These are phyloP conservation scores for Trypanosoma avium DNA, from an alignment of 208 protist genomes.

Conservation along the genomic window DNA sequence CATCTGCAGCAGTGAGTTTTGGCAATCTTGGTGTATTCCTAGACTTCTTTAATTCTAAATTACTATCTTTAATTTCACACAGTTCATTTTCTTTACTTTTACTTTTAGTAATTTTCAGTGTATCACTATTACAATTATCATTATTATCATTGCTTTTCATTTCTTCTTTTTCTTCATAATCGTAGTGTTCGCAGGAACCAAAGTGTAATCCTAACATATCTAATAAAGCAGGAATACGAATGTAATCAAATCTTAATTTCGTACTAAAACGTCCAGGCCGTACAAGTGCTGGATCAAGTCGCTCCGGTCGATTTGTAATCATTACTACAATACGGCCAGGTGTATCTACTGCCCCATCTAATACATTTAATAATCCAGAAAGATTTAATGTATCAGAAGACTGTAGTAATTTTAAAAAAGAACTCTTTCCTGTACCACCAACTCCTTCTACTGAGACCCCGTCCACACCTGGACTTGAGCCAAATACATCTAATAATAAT, in stretches of 20 bases:
- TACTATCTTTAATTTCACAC: not conserved
- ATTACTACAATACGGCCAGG: constrained; percentile 86
- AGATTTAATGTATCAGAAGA: constrained; percentile 72
- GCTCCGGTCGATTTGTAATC: constrained; percentile 86
- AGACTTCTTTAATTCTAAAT: not conserved
- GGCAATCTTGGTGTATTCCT: constrained; percentile 1
- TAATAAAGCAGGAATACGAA: constrained; percentile 45
- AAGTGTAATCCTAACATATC: constrained; percentile 83
- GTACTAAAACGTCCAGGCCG: constrained; percentile 84
- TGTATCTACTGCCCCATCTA: constrained; percentile 89
- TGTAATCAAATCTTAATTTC: constrained; percentile 72
- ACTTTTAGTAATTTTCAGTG: no score
- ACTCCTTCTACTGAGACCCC: not conserved
- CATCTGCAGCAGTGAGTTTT: constrained; percentile 13
- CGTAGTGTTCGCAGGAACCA: constrained; percentile 34
- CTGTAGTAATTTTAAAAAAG: constrained; percentile 42
- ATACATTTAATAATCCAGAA: constrained; percentile 86
- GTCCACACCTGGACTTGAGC: not conserved
- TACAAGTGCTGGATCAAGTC: constrained; percentile 86
- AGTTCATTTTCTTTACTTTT: not conserved
- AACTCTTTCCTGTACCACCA: constrained; percentile 19
- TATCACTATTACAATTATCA: not conserved
- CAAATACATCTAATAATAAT: not conserved
- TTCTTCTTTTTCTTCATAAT: constrained; percentile 25
- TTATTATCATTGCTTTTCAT: not conserved